Evolutionary conservation across 1,284 basidiomycete species (phyloP).

Genomic region (Ustilago hordei): DNA sequence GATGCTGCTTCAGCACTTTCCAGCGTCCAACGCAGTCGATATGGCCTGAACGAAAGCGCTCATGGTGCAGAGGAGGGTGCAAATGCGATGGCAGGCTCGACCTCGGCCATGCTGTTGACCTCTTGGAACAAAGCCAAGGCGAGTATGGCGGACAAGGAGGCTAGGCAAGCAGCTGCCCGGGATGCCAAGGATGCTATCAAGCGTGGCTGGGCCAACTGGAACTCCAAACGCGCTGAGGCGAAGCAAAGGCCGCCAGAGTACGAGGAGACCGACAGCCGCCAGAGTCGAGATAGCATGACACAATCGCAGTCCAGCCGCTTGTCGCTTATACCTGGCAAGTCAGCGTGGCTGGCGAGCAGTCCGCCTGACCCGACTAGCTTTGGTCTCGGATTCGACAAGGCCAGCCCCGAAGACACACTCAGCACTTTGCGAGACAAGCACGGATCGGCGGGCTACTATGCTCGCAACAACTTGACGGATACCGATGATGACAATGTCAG

Average conservation of each 20-base stretch:
- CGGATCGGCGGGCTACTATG: slow-evolving; percentile 10
- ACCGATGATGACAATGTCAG: slow-evolving; percentile 50
- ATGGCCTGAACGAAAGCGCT: slow-evolving; percentile 32
- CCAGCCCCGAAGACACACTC: slow-evolving; percentile 39
- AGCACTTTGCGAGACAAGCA: slow-evolving; percentile 17
- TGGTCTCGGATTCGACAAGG: slow-evolving; percentile 48
- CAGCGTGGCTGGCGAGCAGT: slow-evolving; percentile 51
- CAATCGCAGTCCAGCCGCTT: slow-evolving; percentile 41
- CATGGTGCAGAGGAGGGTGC: slow-evolving; percentile 15
- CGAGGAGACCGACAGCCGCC: slow-evolving; percentile 5
- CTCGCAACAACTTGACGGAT: slow-evolving; percentile 32
- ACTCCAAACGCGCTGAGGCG: slow-evolving; percentile 45
- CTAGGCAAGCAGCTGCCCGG: slow-evolving; percentile 59
- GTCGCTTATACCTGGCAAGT: slow-evolving; percentile 40
- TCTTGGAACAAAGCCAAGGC: slow-evolving; percentile 65
- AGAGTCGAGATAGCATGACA: slow-evolving; percentile 26
- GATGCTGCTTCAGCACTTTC: slow-evolving; percentile 42
- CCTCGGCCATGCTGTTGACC: slow-evolving; percentile 39
- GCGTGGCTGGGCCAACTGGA: slow-evolving; percentile 66
- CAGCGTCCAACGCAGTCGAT: slow-evolving; percentile 40
- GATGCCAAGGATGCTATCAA: slow-evolving; percentile 67
- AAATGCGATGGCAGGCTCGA: slow-evolving; percentile 15
- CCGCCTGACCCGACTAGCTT: slow-evolving; percentile 51
- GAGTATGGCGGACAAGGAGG: slow-evolving; percentile 65
- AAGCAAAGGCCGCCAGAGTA: slow-evolving; percentile 16